These are phyloP conservation scores for Hemileccinum rubropunctum DNA, from an alignment of 768 basidiomycete species.

Conservation along the genomic window DNA sequence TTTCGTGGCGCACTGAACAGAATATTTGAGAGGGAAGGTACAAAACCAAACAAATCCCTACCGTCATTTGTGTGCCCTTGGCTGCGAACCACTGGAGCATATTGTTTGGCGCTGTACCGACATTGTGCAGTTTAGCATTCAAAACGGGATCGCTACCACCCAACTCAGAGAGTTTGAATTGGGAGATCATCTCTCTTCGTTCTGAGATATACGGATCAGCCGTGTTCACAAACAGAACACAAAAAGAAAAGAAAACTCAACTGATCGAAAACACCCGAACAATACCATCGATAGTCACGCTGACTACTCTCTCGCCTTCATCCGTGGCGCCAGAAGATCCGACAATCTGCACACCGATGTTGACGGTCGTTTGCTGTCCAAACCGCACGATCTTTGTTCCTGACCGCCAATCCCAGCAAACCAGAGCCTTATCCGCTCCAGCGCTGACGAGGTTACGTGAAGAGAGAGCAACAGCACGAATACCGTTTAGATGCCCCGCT, in stretches of 20 bases:
- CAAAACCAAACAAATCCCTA: constrained; percentile 33
- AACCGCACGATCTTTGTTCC: constrained; percentile 89
- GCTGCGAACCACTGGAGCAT: constrained; percentile 96
- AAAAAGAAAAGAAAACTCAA: constrained; percentile 40
- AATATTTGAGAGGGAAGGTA: neutral
- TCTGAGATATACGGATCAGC: constrained; percentile 30
- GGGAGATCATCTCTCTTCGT: constrained; percentile 86
- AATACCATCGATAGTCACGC: constrained; percentile 89
- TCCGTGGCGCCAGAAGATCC: constrained; percentile 38
- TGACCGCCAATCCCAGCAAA: constrained; percentile 89
- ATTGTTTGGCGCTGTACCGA: constrained; percentile 80
- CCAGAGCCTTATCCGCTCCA: constrained; percentile 65
- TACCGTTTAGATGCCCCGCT: constrained; percentile 84
- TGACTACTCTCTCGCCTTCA: constrained; percentile 82
- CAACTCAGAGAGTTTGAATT: constrained; percentile 83
- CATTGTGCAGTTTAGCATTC: constrained; percentile 66
- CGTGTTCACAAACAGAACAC: neutral
- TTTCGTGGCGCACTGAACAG: constrained; percentile 77
- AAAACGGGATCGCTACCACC: constrained; percentile 65
- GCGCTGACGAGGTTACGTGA: constrained; percentile 86
- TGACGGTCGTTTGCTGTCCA: constrained; percentile 90
- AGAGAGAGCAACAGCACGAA: constrained; percentile 84
- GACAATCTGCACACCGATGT: constrained; percentile 86
- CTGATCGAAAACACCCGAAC: constrained; percentile 90
- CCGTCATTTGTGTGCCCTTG: constrained; percentile 88